Evolutionary conservation across 768 basidiomycete genomes (phyloP), one percentile per base, ranked within the genome.

Genomic region (Amanita fuliginea): DNA sequence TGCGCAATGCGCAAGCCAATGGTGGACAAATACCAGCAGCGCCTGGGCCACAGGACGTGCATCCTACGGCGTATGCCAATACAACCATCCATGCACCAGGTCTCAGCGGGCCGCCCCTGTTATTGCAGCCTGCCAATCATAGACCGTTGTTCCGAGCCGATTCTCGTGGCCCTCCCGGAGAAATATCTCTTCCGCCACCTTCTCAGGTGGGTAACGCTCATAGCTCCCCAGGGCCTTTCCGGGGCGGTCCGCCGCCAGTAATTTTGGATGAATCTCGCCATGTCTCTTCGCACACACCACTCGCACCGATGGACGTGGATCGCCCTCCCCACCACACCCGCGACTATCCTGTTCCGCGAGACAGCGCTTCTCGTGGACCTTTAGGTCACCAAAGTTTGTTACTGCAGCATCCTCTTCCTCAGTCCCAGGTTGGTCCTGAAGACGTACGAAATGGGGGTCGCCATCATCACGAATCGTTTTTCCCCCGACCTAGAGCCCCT

Each of bases 31-130:
- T 93, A 6, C 91, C 86, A 39, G 85, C 89, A 36, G 88, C 93
- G 6, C 94, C 94, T 35, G 85, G 86, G 1, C 93, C 94, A 4
- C 88, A 94, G 56, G 94, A 97, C 57, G 94, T 97, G 0, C 94
- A 97, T 59, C 94, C 94, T 1, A 95, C 91, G 3, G 91, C 91
- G 4, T 97, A 96, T 57, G 87, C 89, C 0, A 86, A 80, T 53
- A 76, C 83, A 0, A 77, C 83, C 19, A 76, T 83, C 1, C 83
- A 83, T 10, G 83, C 86, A 22, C 77, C 78, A 1, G 78, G 81
- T 6, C 68, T 88, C 11, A 69, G 70, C 6, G 86, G 86, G 0
- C 83, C 83, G 0, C 81, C 83, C 19, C 69, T 86, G 18, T 64
- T 85, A 46, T 56, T 87, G 22, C 77, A 82, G 55, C 67, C 77